A percentile compares a stretch with the other conserved stretches of the same genome.
Evolutionary conservation across 2,329 filamentous ascomycete species (phyloP).

Genomic region (Ramularia endophylla): DNA sequence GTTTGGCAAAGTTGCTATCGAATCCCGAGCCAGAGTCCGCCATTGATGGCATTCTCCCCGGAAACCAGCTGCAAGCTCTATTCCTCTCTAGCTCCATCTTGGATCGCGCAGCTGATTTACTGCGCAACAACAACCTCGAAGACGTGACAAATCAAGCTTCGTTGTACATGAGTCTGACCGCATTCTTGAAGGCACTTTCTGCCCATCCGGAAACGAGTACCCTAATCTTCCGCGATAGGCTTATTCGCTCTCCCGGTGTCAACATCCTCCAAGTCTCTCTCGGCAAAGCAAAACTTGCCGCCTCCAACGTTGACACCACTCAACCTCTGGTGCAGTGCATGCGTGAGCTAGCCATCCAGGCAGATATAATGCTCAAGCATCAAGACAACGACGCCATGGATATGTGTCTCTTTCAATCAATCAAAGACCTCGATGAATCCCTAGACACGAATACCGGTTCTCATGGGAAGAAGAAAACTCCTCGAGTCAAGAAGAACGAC

Average conservation of each 20-base stretch:
- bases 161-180: constrained; percentile 37
- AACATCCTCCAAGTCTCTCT: constrained; percentile 36
- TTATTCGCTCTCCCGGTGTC: constrained; percentile 29
- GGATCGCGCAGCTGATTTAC: constrained; percentile 33
- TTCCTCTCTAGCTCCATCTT: constrained; percentile 34
- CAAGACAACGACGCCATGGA: constrained; percentile 13
- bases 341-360: constrained; percentile 30
- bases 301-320: constrained; percentile 28
- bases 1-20: constrained; percentile 22
- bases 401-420: constrained; percentile 16
- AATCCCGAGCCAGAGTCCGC: constrained; percentile 13
- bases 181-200: constrained; percentile 35
- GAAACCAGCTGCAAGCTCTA: constrained; percentile 27
- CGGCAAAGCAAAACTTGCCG: constrained; percentile 7
- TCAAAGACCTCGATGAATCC: constrained; percentile 8
- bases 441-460: constrained; percentile 3
- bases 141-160: constrained; percentile 30
- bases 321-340: too few relatives aligned
- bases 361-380: constrained; percentile 28
- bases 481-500: constrained; percentile 16
- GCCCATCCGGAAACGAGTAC: constrained; percentile 27
- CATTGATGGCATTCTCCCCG: constrained; percentile 30
- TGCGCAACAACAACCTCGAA: constrained; percentile 38
- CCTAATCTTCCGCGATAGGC: constrained; percentile 33
- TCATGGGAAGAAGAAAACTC: background rate